Conservation (phyloP, 805 yeast species). For the Candida coquimbonensis region DNA sequence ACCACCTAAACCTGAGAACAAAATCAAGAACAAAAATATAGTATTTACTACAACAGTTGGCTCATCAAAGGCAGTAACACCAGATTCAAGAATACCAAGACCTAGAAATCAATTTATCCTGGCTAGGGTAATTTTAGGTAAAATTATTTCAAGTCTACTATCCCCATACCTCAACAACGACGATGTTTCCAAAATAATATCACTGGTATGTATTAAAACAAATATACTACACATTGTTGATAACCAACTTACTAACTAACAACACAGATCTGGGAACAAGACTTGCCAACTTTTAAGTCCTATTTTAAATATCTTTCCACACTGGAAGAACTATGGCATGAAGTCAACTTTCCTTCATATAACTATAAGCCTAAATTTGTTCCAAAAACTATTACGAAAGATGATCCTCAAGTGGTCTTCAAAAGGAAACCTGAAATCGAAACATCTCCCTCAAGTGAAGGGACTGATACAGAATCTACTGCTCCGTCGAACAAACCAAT, state of each 20-base stretch:
- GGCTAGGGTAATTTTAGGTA: conserved; percentile 9
- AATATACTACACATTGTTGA: too few species aligned
- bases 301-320: conserved; percentile 12
- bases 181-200: conserved; percentile 7
- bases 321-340: conserved; percentile 14
- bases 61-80: background rate
- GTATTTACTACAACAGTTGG: background rate
- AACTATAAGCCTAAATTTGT: conserved; percentile 8
- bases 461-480: too few species aligned
- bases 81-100: conserved; percentile 3
- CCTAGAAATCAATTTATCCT: conserved; percentile 20
- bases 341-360: conserved; percentile 11
- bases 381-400: background rate
- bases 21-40: background rate
- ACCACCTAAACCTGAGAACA: background rate
- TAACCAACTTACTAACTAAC: background rate
- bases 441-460: too few species aligned
- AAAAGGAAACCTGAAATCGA: too few species aligned
- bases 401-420: background rate
- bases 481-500: too few species aligned
- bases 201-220: conserved; percentile 6
- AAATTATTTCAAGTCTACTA: background rate
- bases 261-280: conserved; percentile 5
- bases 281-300: background rate
- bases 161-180: conserved; percentile 1